phyloP scores from a whole-genome alignment of 768 basidiomycete species.

The Rossbeevera mucosa region DNA sequence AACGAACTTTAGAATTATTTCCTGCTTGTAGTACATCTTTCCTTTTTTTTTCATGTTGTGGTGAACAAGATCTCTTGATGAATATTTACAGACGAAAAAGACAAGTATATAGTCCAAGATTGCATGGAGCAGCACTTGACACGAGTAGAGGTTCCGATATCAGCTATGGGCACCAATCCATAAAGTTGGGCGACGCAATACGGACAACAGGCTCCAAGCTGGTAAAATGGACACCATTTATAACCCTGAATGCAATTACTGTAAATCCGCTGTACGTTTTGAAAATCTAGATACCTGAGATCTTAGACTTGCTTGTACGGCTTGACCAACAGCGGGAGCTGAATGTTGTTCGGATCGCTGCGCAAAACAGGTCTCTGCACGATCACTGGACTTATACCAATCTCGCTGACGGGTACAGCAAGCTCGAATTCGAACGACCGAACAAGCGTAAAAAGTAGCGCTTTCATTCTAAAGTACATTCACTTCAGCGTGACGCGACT shows the following conservation, averaged over 20 bases:
- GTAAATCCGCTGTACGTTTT: background rate
- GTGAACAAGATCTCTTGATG: background rate
- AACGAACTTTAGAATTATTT: conserved; percentile 94
- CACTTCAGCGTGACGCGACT: background rate
- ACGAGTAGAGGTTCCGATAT: conserved; percentile 74
- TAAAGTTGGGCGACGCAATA: background rate
- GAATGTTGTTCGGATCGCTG: conserved; percentile 35
- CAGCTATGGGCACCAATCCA: no score
- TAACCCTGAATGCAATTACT: background rate
- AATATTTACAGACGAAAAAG: conserved; percentile 60
- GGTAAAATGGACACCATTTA: background rate
- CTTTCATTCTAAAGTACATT: background rate
- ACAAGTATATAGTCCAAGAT: conserved; percentile 81
- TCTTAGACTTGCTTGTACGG: background rate
- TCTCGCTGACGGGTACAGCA: conserved; percentile 43
- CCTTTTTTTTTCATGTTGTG: background rate
- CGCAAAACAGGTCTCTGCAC: conserved; percentile 43
- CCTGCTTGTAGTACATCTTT: conserved; percentile 73
- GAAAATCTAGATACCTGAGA: background rate
- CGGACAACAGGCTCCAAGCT: no score
- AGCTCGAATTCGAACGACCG: conserved; percentile 51
- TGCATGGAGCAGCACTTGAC: conserved; percentile 80
- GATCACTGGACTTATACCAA: conserved; percentile 28
- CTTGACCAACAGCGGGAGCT: conserved; percentile 38
- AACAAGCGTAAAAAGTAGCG: conserved; percentile 28